Conservation (phyloP, 2,329 filamentous ascomycete species). For the Pleurostoma richardsiae region DNA sequence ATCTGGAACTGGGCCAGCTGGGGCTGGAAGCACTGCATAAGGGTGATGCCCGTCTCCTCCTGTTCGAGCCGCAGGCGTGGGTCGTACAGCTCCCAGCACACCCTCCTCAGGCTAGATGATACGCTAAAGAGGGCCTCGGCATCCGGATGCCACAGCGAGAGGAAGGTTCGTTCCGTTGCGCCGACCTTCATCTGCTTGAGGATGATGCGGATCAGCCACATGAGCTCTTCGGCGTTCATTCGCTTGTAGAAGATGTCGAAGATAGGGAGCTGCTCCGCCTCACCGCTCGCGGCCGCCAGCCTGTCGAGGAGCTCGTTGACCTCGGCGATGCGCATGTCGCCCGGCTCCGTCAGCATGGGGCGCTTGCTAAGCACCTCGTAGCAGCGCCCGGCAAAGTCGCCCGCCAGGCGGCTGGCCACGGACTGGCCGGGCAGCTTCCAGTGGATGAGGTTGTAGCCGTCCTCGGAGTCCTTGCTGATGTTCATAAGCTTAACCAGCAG, state of each 20-base stretch:
- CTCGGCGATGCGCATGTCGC: constrained; percentile 79
- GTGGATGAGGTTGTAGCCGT: constrained; percentile 77
- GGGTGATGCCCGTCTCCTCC: constrained; percentile 66
- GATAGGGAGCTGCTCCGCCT: constrained; percentile 79
- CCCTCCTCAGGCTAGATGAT: constrained; percentile 80
- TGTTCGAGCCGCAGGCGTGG: constrained; percentile 66
- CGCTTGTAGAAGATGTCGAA: constrained; percentile 78
- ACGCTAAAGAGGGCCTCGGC: constrained; percentile 79
- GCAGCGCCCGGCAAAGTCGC: constrained; percentile 88
- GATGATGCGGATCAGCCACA: constrained; percentile 93
- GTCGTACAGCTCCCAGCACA: constrained; percentile 91
- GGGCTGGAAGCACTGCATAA: constrained; percentile 96
- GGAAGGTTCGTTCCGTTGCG: constrained; percentile 83
- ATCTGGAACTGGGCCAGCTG: constrained; percentile 92
- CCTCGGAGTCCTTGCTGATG: constrained; percentile 85
- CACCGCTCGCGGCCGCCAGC: constrained; percentile 68
- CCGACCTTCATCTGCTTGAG: constrained; percentile 70
- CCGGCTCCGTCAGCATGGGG: constrained; percentile 66
- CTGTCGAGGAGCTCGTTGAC: constrained; percentile 83
- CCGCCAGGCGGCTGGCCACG: constrained; percentile 61
- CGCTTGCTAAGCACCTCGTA: constrained; percentile 82
- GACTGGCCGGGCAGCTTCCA: constrained; percentile 85
- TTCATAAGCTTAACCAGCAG: constrained; percentile 89
- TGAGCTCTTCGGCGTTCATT: constrained; percentile 91
- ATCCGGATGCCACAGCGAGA: constrained; percentile 78